phyloP scores from a whole-genome alignment of 306 rosid genomes.

The Adenanthera pavonina region DNA sequence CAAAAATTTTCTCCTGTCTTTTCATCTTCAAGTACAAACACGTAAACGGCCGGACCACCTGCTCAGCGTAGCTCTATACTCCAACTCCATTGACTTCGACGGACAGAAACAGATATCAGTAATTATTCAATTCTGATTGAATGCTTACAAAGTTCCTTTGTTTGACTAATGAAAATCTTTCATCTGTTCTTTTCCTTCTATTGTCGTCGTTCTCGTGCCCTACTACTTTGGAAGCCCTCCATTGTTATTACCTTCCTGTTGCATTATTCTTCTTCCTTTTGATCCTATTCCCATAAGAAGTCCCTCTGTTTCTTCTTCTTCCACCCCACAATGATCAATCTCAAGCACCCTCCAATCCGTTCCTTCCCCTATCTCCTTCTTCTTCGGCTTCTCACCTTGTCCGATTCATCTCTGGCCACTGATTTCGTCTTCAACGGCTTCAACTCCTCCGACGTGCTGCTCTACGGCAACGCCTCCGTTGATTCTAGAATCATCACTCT shows the following conservation, averaged over 20 bases:
- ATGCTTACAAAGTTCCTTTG: no score
- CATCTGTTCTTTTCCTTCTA: no score
- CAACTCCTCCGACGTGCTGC: constrained; percentile 58
- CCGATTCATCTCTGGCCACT: constrained; percentile 40
- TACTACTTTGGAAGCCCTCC: no score
- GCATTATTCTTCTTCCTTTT: not conserved
- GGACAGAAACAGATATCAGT: no score
- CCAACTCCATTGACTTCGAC: no score
- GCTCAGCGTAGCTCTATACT: no score
- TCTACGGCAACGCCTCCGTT: constrained; percentile 70
- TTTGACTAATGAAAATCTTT: no score
- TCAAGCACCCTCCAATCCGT: not conserved
- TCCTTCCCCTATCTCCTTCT: constrained; percentile 30
- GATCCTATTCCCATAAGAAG: not conserved
- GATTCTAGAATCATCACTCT: constrained; percentile 65
- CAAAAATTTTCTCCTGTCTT: no score
- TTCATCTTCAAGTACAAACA: no score
- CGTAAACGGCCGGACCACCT: no score
- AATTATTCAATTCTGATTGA: no score
- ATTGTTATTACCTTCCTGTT: not conserved
- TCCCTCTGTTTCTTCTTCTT: not conserved
- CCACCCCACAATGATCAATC: constrained; percentile 41
- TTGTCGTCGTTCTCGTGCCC: no score
- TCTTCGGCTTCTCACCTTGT: constrained; percentile 13
- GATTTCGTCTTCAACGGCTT: constrained; percentile 84